A percentile compares a stretch with the other conserved stretches of the same genome.
Evolutionary conservation across 305 asterid species (phyloP).

Genomic region (Solanum hybrid): DNA sequence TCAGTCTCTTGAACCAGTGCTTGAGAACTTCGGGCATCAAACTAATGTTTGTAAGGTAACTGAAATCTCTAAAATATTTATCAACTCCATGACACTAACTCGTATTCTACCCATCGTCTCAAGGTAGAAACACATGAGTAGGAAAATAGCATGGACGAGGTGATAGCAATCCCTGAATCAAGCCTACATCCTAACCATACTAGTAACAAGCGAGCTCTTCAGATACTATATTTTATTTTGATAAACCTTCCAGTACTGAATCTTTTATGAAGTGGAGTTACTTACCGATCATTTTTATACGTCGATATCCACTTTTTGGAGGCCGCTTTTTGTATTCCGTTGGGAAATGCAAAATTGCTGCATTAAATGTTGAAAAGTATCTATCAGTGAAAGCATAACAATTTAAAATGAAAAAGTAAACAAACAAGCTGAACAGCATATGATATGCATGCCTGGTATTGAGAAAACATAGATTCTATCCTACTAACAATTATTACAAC

Average conservation of each 20-base stretch:
- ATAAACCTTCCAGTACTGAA: neutral
- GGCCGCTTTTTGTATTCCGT: slow-evolving; percentile 73
- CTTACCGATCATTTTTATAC: slow-evolving; percentile 88
- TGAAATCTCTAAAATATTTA: neutral
- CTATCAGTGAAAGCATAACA: slow-evolving; percentile 12
- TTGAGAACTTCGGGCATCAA: neutral
- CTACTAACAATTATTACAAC: neutral
- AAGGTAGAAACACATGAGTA: neutral
- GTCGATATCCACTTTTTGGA: slow-evolving; percentile 70
- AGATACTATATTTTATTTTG: neutral
- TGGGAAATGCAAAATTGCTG: slow-evolving; percentile 98
- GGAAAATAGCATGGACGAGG: neutral
- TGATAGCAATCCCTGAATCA: neutral
- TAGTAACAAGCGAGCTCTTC: neutral
- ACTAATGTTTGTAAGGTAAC: neutral
- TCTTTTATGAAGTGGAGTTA: neutral
- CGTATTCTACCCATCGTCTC: neutral
- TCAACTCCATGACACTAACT: neutral
- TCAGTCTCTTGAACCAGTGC: neutral
- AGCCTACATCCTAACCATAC: neutral
- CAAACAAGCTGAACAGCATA: neutral
- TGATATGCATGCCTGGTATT: neutral
- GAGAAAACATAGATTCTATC: neutral
- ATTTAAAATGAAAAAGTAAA: slow-evolving; percentile 1
- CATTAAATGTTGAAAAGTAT: slow-evolving; percentile 33